Conservation (phyloP, 2,329 filamentous ascomycete species). For the Pseudogymnoascus sp. region DNA sequence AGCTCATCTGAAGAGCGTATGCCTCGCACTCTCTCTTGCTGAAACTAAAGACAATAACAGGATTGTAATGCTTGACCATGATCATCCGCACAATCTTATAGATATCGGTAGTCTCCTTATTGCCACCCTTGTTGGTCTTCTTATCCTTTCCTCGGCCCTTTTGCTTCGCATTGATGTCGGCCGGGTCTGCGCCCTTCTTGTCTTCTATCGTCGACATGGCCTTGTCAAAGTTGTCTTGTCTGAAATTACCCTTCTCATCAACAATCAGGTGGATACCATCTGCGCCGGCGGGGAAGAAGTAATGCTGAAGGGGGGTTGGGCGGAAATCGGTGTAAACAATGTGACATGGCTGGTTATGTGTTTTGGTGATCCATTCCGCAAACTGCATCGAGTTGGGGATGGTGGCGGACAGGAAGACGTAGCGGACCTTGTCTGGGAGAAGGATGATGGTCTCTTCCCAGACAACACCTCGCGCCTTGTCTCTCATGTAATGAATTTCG, state of each 20-base stretch:
- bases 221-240: constrained; percentile 94
- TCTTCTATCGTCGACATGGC: constrained; percentile 87
- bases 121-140: constrained; percentile 82
- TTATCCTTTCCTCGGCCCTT: constrained; percentile 90
- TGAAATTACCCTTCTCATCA: constrained; percentile 92
- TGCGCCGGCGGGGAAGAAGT: constrained; percentile 89
- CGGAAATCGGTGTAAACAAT: constrained; percentile 99
- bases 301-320: constrained; percentile 92
- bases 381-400: constrained; percentile 99
- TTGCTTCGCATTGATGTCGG: constrained; percentile 68
- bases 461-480: constrained; percentile 88
- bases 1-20: constrained; percentile 78
- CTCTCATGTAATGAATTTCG: constrained; percentile 97
- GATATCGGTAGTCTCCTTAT: constrained; percentile 68
- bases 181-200: constrained; percentile 76
- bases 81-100: constrained; percentile 99
- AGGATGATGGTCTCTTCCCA: constrained; percentile 99
- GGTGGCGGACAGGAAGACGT: constrained; percentile 95
- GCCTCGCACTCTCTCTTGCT: constrained; percentile 95
- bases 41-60: constrained; percentile 98
- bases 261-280: constrained; percentile 92
- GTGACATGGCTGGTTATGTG: constrained; percentile 93
- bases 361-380: constrained; percentile 98
- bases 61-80: constrained; percentile 94
- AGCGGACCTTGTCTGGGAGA: constrained; percentile 94